Conservation (phyloP, 306 rosid genomes). For the Castanea crenata region DNA sequence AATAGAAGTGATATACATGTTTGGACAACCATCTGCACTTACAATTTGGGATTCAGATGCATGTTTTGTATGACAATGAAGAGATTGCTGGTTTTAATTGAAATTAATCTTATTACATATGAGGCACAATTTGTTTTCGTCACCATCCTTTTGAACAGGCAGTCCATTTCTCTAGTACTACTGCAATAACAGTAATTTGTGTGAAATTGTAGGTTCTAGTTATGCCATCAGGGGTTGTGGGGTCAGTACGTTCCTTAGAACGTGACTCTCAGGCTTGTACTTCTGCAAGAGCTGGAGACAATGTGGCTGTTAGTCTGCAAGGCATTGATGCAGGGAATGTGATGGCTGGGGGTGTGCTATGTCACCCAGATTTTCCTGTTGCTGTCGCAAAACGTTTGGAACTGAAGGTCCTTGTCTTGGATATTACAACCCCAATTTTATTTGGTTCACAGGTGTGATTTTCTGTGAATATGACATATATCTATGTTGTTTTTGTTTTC, state of each 20-base stretch:
- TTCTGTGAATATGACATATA: background rate
- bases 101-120: background rate
- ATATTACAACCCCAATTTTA: slow-evolving; percentile 70
- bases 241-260: slow-evolving; percentile 76
- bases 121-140: background rate
- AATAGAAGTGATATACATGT: background rate
- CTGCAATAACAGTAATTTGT: slow-evolving; percentile 4
- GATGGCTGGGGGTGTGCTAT: slow-evolving; percentile 82
- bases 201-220: slow-evolving; percentile 63
- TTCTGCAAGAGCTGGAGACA: slow-evolving; percentile 93
- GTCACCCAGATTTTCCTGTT: slow-evolving; percentile 94
- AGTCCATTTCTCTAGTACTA: background rate
- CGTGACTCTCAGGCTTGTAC: slow-evolving; percentile 74
- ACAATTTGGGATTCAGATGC: background rate
- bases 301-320: slow-evolving; percentile 69
- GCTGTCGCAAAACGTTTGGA: slow-evolving; percentile 72
- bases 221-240: slow-evolving; percentile 83
- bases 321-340: slow-evolving; percentile 70
- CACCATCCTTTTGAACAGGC: background rate
- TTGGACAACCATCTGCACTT: background rate
- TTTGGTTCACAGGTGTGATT: slow-evolving; percentile 79
- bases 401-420: slow-evolving; percentile 82
- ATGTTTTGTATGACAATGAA: background rate
- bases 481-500: slow-evolving; percentile 3
- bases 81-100: background rate